A percentile compares a stretch with the other conserved stretches of the same genome.
Evolutionary conservation across 257 asterid genomes (phyloP).

Genomic region (Solanum medicagineum): DNA sequence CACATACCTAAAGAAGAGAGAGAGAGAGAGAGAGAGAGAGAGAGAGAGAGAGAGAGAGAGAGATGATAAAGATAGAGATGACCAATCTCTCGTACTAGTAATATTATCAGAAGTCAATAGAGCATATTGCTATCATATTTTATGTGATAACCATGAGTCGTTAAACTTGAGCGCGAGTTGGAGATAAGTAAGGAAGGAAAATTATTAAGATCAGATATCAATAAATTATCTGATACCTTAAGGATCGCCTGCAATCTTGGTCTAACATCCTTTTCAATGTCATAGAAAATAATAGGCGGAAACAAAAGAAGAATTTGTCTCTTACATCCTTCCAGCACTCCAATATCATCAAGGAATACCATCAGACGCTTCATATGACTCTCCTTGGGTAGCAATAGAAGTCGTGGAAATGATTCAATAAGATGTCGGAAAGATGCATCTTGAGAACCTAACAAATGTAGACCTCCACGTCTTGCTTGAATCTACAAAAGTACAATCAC

Average conservation of each 20-base stretch:
- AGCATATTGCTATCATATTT: neutral
- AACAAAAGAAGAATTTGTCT: constrained; percentile 46
- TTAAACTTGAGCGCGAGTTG: neutral
- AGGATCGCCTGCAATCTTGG: constrained; percentile 45
- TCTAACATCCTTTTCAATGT: constrained; percentile 55
- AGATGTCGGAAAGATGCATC: constrained; percentile 56
- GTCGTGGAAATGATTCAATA: constrained; percentile 82
- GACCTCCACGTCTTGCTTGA: constrained; percentile 95
- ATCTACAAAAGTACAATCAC: constrained; percentile 26
- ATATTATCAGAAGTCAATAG: neutral
- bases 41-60: neutral
- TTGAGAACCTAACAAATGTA: constrained; percentile 46
- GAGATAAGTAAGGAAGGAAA: neutral
- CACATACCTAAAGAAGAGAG: neutral
- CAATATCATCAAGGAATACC: constrained; percentile 46
- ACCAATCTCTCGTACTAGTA: neutral
- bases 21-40: neutral
- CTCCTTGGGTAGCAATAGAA: constrained; percentile 46
- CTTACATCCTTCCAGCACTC: constrained; percentile 44
- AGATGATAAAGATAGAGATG: neutral
- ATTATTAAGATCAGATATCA: neutral
- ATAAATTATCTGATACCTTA: constrained; percentile 33
- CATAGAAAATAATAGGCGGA: constrained; percentile 61
- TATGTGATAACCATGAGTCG: neutral
- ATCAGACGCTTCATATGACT: constrained; percentile 46